Evolutionary conservation across 331 rosid species (phyloP), one percentile per base, ranked within the genome.

Genomic region (Saraca asoca): DNA sequence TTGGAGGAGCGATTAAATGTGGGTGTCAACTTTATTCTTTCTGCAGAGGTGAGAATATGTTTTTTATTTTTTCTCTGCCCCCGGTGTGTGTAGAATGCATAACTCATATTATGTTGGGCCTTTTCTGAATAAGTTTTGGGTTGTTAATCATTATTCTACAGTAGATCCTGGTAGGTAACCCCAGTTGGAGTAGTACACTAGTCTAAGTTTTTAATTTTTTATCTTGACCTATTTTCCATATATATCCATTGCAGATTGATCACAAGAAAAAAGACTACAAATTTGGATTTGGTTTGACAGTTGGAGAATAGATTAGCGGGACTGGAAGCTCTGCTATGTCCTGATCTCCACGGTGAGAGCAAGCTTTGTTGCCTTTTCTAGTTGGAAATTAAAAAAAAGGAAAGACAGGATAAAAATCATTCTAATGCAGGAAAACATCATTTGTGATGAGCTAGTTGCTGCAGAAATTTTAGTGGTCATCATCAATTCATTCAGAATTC

Each of bases 21-120:
- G 99, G 99, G 99, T 66, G 91, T 94, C 55, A 90, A 94, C 80
- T 94, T 94, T 71, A 87, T 91, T 57, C 98, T 91, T 82, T 91
- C 98, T 19, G 96, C 98, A 0, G 98, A 91, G 98, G 98, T 89
- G 68, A 81, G 81, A 31, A 42, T 55, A 11, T 2, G 14, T 45
- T 33, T 16, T n/a, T n/a, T n/a, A n/a, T n/a, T 9, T 35, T 9
- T 5, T 70, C 19, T 60, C 35, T 60, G 55, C 42, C 20, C 20
- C 0, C 10, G 2, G 2, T 39, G 2, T 53, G 46, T 42, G 14
- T 19, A 38, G 14, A 50, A 44, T 63, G 49, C 38, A 16, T 43
- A 49, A 51, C 57, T 63, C 45, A 31, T 18, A 49, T 24, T 24
- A 24, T 24, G 13, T 18, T 60, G 9, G 4, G 41, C 17, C 16